These are phyloP conservation scores for Candida qinlingensis DNA, from an alignment of 805 yeast species.

Conservation along the genomic window DNA sequence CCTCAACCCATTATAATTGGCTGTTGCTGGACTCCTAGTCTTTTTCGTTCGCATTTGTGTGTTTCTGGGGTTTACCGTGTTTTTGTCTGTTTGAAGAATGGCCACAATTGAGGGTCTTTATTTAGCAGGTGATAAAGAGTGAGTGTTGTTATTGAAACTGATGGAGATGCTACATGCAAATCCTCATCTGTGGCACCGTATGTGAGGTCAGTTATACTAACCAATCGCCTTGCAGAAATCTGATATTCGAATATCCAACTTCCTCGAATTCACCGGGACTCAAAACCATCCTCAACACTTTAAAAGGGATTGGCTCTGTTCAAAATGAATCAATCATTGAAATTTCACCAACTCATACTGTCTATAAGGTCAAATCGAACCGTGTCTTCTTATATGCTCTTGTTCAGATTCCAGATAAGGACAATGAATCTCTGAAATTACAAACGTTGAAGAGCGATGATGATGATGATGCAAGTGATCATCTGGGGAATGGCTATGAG, in stretches of 20 bases:
- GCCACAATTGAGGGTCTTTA: conserved; percentile 34
- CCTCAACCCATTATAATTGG: no score
- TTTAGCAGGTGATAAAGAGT: conserved; percentile 37
- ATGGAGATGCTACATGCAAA: neutral
- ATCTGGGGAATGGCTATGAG: neutral
- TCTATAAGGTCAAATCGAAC: conserved; percentile 12
- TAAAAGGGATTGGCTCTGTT: conserved; percentile 15
- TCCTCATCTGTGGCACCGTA: neutral
- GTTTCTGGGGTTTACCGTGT: neutral
- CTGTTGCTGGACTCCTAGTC: no score
- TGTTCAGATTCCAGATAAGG: conserved; percentile 10
- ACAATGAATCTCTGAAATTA: conserved; percentile 9
- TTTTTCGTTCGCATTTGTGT: neutral
- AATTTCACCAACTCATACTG: conserved; percentile 16
- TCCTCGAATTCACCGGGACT: conserved; percentile 28
- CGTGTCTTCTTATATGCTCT: conserved; percentile 16
- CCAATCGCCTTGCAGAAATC: conserved; percentile 21
- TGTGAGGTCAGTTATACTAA: neutral
- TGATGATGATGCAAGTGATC: conserved; percentile 4
- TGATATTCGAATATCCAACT: conserved; percentile 34
- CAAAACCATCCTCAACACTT: conserved; percentile 23
- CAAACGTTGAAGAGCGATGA: conserved; percentile 13
- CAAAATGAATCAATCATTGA: conserved; percentile 18
- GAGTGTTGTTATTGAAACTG: conserved; percentile 10
- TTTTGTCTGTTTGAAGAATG: conserved; percentile 15